Evolutionary conservation across 495 filamentous ascomycete species (phyloP), one percentile per base, ranked within the genome.

Genomic region (Xylaria intraflava): DNA sequence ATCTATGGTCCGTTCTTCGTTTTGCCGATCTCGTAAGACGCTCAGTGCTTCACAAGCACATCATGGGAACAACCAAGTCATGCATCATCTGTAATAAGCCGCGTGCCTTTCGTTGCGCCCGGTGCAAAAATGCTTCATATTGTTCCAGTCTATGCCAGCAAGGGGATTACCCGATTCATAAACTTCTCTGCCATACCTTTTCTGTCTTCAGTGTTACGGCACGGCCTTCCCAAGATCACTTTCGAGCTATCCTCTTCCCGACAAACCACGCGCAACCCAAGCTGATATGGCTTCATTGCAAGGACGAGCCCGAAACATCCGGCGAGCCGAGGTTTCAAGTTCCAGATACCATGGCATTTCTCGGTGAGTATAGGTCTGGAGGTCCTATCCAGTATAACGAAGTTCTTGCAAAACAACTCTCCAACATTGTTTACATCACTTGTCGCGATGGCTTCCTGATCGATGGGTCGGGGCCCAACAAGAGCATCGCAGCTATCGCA

Each of bases 71-170:
- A 31, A 12, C 41, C 19, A 8, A 2, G 10, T 26, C 14, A 11
- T 61, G 58, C 42, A 51, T 55, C 24, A 19, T 49, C n/a, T 61
- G 59, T 42, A 46, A 57, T 20, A 31, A 9, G 27, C 35, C 47
- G 8, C 27, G 42, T 36, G n/a, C 51, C 26, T 26, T 31, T 1
- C 19, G 54, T 23, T 61, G 55, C 44, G 17, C 6, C 16, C 16
- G 3, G 27, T 49, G 47, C 29, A 30, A 22, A 49, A 2, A 1
- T 22, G 30, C 33, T 9, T 12, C 10, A n/a, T 49, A 49, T 23
- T 49, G 47, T 40, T 49, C 47, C 4, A 36, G 12, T 16, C 5
- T 27, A 29, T 49, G 35, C 47, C 47, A 49, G 35, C 1, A 12
- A 22, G 31, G 6, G 0, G 47, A 49, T 12, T 40, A 26, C 16